phyloP scores from a whole-genome alignment of 1,139 yeast species.

The Suhomyces maxii region DNA sequence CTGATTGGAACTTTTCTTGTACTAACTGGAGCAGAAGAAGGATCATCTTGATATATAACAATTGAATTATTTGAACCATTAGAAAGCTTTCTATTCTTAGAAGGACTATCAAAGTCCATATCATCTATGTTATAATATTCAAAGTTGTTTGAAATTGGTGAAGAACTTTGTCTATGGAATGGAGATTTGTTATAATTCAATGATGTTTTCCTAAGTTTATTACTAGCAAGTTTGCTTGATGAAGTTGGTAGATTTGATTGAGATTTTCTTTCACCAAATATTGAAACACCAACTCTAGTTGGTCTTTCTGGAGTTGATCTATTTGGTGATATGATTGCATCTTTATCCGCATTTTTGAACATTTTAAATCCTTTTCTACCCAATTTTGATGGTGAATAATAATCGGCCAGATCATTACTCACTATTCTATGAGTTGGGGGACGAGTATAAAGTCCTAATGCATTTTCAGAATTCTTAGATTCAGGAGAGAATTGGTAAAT shows the following conservation, averaged over 20 bases:
- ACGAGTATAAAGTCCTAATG: constrained; percentile 1
- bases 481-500: constrained; percentile 13
- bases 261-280: constrained; percentile 18
- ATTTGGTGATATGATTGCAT: constrained; percentile 37
- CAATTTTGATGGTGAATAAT: constrained; percentile 34
- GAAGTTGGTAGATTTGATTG: constrained; percentile 3
- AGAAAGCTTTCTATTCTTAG: constrained; percentile 34
- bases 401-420: constrained; percentile 10
- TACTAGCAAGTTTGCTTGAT: constrained; percentile 7
- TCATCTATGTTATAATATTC: constrained; percentile 36
- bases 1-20: constrained; percentile 6
- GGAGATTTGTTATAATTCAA: constrained; percentile 20
- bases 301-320: constrained; percentile 22
- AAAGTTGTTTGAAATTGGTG: constrained; percentile 20
- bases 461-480: neutral
- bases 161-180: constrained; percentile 18
- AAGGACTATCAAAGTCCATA: constrained; percentile 35
- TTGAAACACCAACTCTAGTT: constrained; percentile 15
- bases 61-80: constrained; percentile 18
- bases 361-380: constrained; percentile 34
- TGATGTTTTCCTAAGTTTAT: constrained; percentile 17
- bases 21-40: constrained; percentile 9
- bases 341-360: constrained; percentile 35
- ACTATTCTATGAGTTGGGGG: constrained; percentile 5
- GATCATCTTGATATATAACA: constrained; percentile 17